Evolutionary conservation across 805 yeast genomes (phyloP), one percentile per base, ranked within the genome.

Genomic region (Kodamaea leandrae): DNA sequence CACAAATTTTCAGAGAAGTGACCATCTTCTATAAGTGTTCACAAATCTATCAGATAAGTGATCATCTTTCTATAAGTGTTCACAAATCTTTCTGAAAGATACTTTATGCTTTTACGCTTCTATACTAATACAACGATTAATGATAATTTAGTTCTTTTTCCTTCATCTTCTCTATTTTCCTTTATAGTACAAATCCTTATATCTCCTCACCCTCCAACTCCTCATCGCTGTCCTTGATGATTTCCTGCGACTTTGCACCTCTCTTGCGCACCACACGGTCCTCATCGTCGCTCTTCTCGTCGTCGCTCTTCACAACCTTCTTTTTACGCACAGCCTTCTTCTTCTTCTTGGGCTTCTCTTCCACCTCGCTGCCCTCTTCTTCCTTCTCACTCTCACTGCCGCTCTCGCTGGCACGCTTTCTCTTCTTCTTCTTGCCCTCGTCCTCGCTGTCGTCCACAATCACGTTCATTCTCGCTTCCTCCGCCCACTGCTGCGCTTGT

Each of bases 401-500:
- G 63, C 20, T 28, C 8, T 20, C 61, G 42, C 46, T 66, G 57
- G 43, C 55, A 39, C 47, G 62, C 38, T 47, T 53, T 47, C 45
- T 46, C 44, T 41, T 43, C 45, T 39, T 38, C 40, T 46, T 47
- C 28, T 43, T 40, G 9, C 14, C 51, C 37, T 64, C 64, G 10
- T 61, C 64, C n/a, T 63, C 68, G 4, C 61, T 60, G 7, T 61
- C 64, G 18, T 74, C 65, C n/a, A 52, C 69, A 7, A 57, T 60
- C n/a, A 57, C 58, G 19, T 57, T 54, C 55, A 58, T 49, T 42
- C 71, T 55, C 10, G 69, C 48, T 49, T 76, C 78, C 45, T 67
- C 74, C 41, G 78, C 79, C 75, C 75, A 70, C 49, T 65, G 66
- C 61, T 60, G 69, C 30, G 77, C 78, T 51, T 74, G 81, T 40